Percentiles rank a stretch among this genome's conserved stretches.
Evolutionary conservation across 2,329 filamentous ascomycete genomes (phyloP).

Genomic region (Fusarium albosuccineum): DNA sequence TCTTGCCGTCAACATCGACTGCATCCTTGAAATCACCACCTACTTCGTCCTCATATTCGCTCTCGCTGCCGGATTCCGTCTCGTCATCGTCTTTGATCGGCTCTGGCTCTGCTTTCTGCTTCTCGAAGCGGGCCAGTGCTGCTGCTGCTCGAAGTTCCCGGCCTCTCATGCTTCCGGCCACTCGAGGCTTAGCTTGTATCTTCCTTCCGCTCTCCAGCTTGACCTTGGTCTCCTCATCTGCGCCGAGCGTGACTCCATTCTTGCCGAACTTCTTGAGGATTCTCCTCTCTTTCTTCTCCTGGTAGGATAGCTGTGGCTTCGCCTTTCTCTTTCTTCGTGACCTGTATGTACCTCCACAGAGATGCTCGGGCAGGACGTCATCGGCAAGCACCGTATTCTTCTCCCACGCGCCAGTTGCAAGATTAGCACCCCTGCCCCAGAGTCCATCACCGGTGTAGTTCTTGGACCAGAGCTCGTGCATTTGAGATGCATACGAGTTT

Average conservation of each 20-base stretch:
- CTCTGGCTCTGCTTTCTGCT: slow-evolving; percentile 62
- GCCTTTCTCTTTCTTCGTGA: slow-evolving; percentile 69
- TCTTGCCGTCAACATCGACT: slow-evolving; percentile 73
- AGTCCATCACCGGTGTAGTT: slow-evolving; percentile 85
- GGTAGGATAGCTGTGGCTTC: slow-evolving; percentile 70
- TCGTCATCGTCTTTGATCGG: slow-evolving; percentile 51
- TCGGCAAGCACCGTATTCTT: slow-evolving; percentile 63
- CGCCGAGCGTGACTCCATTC: slow-evolving; percentile 76
- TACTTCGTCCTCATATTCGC: slow-evolving; percentile 63
- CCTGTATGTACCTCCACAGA: slow-evolving; percentile 85
- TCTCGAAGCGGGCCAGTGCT: slow-evolving; percentile 79
- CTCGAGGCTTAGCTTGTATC: slow-evolving; percentile 74
- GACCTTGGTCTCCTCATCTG: slow-evolving; percentile 74
- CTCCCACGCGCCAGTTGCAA: slow-evolving; percentile 73
- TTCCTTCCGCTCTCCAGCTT: slow-evolving; percentile 76
- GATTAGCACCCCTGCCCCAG: slow-evolving; percentile 79
- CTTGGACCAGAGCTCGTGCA: slow-evolving; percentile 77
- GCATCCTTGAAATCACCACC: slow-evolving; percentile 64
- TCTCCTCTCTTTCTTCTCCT: slow-evolving; percentile 78
- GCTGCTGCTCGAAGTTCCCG: slow-evolving; percentile 82
- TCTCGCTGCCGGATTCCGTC: slow-evolving; percentile 61
- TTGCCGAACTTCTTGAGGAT: slow-evolving; percentile 83
- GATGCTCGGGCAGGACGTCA: slow-evolving; percentile 74
- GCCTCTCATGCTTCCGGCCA: slow-evolving; percentile 80
- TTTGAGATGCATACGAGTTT: slow-evolving; percentile 77